Evolutionary conservation across 1,284 basidiomycete genomes (phyloP).

Genomic region (Puccinia polysora): DNA sequence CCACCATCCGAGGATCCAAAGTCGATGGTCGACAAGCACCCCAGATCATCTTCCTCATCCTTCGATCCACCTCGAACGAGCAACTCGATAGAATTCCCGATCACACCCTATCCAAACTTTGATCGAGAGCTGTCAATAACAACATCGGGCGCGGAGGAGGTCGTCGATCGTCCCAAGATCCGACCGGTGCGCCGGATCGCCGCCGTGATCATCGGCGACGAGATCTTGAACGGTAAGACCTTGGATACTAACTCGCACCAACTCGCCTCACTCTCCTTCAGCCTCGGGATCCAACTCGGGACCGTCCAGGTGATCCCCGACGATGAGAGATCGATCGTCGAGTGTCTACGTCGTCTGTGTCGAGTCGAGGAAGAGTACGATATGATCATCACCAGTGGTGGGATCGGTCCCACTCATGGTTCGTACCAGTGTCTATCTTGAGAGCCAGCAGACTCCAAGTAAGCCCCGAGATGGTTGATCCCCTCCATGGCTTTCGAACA

Average conservation of each 20-base stretch:
- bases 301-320: conserved; percentile 87
- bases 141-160: conserved; percentile 65
- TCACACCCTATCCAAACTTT: conserved; percentile 62
- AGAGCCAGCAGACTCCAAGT: background rate
- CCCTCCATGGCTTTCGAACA: conserved; percentile 6
- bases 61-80: background rate
- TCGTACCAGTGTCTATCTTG: background rate
- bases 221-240: conserved; percentile 79
- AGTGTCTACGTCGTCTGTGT: conserved; percentile 78
- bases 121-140: conserved; percentile 61
- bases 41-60: background rate
- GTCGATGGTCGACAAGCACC: too few relatives aligned
- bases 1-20: too few relatives aligned
- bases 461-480: too few relatives aligned
- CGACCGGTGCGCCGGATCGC: conserved; percentile 61
- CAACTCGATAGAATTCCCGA: conserved; percentile 54
- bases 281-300: conserved; percentile 71
- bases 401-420: conserved; percentile 60
- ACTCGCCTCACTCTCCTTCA: conserved; percentile 67
- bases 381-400: conserved; percentile 78
- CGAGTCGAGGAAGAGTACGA: conserved; percentile 62
- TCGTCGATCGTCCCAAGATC: conserved; percentile 66
- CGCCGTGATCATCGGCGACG: conserved; percentile 72
- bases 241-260: conserved; percentile 71
- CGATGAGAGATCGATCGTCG: conserved; percentile 78